Base-by-base conservation (phyloP, 2,329 filamentous ascomycete species). In the Cadophora sp. region DNA sequence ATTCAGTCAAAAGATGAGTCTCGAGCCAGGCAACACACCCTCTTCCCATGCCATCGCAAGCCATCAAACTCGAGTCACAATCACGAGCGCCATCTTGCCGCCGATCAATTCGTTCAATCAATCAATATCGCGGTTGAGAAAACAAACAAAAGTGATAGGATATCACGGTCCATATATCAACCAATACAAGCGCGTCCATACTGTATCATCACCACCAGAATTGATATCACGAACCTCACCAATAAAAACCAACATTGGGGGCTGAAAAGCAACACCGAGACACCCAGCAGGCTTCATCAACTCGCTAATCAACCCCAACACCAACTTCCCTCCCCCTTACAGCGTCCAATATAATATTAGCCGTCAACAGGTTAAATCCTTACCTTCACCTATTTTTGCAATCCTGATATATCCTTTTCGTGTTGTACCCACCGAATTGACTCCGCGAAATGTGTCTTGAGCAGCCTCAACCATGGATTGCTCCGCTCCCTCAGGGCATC, bases 391-490 rank as follows among this genome's bases (percentile, higher is more conserved):
- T 62, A 29, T 50, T 29, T 48, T 62, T 62, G 37, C 19, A 29
- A 27, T 43, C 6, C 24, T 2, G 58, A 61, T 31, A 46, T 34
- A n/a, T 29, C 26, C 40, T 16, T 22, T 24, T 43, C 40, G n/a
- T 6, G 19, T 48, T n/a, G n/a, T n/a, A n/a, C n/a, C n/a, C n/a
- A 22, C n/a, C 19, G 43, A 48, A n/a, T 48, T 48, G 43, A 22
- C 22, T 22, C 11, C 7, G 19, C 6, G 5, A 22, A 48, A 40
- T 22, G 14, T 37, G 31, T 59, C 55, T 59, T 29, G 37, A 61
- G 34, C 40, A 62, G 59, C 59, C 40, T 62, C 59, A 48, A 48
- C 59, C 55, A 43, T 60, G 58, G 58, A n/a, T 22, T 60, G 34
- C 34, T 37, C 14, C 31, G n/a, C 56, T 40, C 8, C 26, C 3